Conservation (phyloP, 2,329 filamentous ascomycete genomes). For the Apiospora phragmitis region DNA sequence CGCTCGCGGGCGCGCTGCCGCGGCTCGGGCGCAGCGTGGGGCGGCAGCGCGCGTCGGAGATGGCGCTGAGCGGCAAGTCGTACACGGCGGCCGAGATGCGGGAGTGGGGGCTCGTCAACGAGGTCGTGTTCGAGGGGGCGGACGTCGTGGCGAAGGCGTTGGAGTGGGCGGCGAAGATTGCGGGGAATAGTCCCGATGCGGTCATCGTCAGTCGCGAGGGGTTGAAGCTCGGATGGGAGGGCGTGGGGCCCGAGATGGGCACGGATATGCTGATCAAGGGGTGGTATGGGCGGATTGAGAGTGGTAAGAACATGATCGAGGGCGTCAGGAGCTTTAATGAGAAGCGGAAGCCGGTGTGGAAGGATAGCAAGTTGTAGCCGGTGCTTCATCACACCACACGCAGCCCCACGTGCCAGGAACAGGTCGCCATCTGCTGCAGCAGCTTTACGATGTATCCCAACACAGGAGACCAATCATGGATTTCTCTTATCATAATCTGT, state of each 20-base stretch:
- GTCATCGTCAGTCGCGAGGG: conserved; percentile 74
- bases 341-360: conserved; percentile 70
- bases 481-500: no score
- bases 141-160: conserved; percentile 49
- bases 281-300: conserved; percentile 60
- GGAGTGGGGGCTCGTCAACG: conserved; percentile 71
- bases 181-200: conserved; percentile 70
- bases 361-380: conserved; percentile 57
- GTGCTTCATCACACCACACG: no score
- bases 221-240: conserved; percentile 72
- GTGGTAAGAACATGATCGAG: conserved; percentile 73
- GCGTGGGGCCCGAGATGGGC: conserved; percentile 61
- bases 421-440: no score
- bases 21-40: conserved; percentile 67
- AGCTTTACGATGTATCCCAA: no score
- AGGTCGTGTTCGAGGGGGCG: conserved; percentile 46
- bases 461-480: no score
- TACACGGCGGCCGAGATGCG: conserved; percentile 61
- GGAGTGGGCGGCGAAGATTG: conserved; percentile 60
- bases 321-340: conserved; percentile 76
- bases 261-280: conserved; percentile 58
- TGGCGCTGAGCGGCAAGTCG: conserved; percentile 64
- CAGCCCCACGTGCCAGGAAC: no score
- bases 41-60: conserved; percentile 67
- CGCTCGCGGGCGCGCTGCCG: conserved; percentile 70